phyloP scores from a whole-genome alignment of 2,329 filamentous ascomycete genomes.

The Fusarium concolor region DNA sequence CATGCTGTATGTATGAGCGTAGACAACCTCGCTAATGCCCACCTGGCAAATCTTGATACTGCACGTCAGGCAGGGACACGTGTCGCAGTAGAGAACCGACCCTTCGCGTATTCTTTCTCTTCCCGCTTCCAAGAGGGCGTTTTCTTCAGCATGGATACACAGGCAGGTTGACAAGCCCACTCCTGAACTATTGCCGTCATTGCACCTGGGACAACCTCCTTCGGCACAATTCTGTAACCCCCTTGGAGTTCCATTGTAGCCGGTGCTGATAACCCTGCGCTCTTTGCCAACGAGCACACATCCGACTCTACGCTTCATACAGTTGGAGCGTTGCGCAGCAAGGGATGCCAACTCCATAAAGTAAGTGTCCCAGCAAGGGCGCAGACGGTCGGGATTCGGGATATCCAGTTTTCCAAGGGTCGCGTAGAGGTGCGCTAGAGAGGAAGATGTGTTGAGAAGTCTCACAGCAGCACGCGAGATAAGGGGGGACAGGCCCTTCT shows the following conservation, averaged over 20 bases:
- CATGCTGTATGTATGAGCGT: slow-evolving; percentile 94
- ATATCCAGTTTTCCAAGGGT: slow-evolving; percentile 82
- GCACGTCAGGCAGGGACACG: slow-evolving; percentile 96
- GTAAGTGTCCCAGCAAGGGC: slow-evolving; percentile 95
- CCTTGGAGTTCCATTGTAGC: slow-evolving; percentile 97
- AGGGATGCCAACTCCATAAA: slow-evolving; percentile 98
- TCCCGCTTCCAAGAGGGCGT: slow-evolving; percentile 93
- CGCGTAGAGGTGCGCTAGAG: slow-evolving; percentile 76
- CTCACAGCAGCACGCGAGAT: slow-evolving; percentile 85
- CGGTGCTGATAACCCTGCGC: slow-evolving; percentile 89
- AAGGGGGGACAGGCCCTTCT: slow-evolving; percentile 76
- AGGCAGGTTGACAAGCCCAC: slow-evolving; percentile 85
- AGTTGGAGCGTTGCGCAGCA: slow-evolving; percentile 91
- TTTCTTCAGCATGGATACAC: slow-evolving; percentile 98
- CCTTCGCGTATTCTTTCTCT: slow-evolving; percentile 87
- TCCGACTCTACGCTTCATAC: slow-evolving; percentile 97
- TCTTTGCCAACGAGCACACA: slow-evolving; percentile 88
- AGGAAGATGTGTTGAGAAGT: slow-evolving; percentile 84
- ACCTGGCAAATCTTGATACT: slow-evolving; percentile 99
- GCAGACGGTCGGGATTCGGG: slow-evolving; percentile 79
- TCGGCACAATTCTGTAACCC: slow-evolving; percentile 91
- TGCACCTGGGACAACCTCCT: slow-evolving; percentile 90
- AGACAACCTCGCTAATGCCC: slow-evolving; percentile 95
- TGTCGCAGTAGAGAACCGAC: slow-evolving; percentile 91
- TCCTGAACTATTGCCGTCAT: slow-evolving; percentile 76